A percentile compares a stretch with the other conserved stretches of the same genome.
Evolutionary conservation across 2,329 filamentous ascomycete species (phyloP).

Genomic region (Cordyceps cicadae): DNA sequence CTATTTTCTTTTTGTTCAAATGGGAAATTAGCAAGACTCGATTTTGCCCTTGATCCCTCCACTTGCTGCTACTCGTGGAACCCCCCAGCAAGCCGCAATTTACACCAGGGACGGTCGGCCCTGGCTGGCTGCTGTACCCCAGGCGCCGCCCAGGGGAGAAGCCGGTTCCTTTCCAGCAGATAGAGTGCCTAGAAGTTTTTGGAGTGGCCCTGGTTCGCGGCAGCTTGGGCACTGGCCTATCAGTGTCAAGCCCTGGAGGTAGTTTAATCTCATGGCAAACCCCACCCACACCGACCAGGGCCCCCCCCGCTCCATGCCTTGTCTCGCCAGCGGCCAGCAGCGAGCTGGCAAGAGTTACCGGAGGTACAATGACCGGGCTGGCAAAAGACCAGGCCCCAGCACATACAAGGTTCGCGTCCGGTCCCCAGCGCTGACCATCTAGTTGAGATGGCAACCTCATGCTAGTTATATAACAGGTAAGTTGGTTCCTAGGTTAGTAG

Average conservation of each 20-base stretch:
- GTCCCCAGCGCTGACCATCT: neutral
- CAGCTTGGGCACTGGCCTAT: slow-evolving; percentile 18
- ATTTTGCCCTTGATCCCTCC: neutral
- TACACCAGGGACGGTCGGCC: neutral
- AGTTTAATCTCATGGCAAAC: slow-evolving; percentile 35
- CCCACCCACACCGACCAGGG: slow-evolving; percentile 31
- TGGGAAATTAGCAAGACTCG: slow-evolving; percentile 6
- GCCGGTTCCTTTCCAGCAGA: neutral
- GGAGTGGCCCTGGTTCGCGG: neutral
- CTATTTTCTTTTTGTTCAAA: neutral
- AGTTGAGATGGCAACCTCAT: neutral
- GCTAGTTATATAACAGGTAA: too few relatives aligned
- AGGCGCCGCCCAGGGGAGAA: slow-evolving; percentile 5
- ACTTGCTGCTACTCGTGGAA: neutral
- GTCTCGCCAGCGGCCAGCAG: neutral
- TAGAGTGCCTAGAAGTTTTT: neutral
- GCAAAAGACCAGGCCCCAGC: neutral
- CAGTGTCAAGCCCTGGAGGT: slow-evolving; percentile 21
- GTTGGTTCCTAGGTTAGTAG: too few relatives aligned
- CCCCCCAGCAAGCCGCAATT: neutral
- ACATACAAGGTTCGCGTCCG: neutral
- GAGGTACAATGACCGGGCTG: neutral
- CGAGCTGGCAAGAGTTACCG: slow-evolving; percentile 4
- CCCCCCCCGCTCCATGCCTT: neutral
- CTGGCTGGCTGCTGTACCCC: neutral